Percentiles rank a stretch among this genome's conserved stretches.
Conservation (phyloP, 2,329 filamentous ascomycete species). For the Monosporascus sp. region DNA sequence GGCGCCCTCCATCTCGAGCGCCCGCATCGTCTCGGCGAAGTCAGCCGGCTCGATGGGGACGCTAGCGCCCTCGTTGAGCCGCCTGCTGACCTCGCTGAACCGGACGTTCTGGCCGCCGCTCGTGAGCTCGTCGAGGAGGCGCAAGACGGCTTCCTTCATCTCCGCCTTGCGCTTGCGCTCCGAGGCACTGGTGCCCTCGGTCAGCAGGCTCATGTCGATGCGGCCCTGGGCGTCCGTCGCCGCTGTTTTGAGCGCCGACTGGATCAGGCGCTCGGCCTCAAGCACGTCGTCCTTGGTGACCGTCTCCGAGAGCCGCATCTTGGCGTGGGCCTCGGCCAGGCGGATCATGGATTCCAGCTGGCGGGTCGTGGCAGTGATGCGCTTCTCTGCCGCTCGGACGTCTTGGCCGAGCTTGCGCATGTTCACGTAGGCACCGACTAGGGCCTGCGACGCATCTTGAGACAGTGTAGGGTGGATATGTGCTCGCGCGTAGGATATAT, state of each 20-base stretch:
- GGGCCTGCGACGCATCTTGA: slow-evolving; percentile 72
- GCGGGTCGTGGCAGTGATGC: slow-evolving; percentile 94
- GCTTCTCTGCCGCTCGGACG: slow-evolving; percentile 82
- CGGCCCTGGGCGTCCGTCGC: slow-evolving; percentile 91
- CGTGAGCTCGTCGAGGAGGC: slow-evolving; percentile 75
- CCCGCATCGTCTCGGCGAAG: slow-evolving; percentile 75
- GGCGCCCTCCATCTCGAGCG: slow-evolving; percentile 78
- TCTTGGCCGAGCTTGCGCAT: slow-evolving; percentile 93
- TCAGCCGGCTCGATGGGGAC: slow-evolving; percentile 71
- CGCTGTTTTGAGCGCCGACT: slow-evolving; percentile 89
- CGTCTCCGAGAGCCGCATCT: slow-evolving; percentile 78
- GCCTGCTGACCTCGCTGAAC: slow-evolving; percentile 72
- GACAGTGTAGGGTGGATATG: slow-evolving; percentile 81
- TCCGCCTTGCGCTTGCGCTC: slow-evolving; percentile 80
- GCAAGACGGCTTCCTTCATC: slow-evolving; percentile 73
- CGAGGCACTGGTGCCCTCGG: slow-evolving; percentile 86
- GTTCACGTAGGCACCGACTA: slow-evolving; percentile 82
- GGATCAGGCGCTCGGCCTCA: slow-evolving; percentile 90
- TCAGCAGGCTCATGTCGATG: slow-evolving; percentile 94
- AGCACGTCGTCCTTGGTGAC: slow-evolving; percentile 80
- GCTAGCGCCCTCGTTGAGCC: slow-evolving; percentile 66
- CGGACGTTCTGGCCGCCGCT: slow-evolving; percentile 63
- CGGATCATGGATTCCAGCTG: slow-evolving; percentile 99
- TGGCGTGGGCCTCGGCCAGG: slow-evolving; percentile 90
- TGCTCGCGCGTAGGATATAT: slow-evolving; percentile 92